Percentiles rank a stretch among this genome's conserved stretches.
Evolutionary conservation across 176 grass and related monocot genomes (phyloP).

Genomic region (Oryza rufipogon): DNA sequence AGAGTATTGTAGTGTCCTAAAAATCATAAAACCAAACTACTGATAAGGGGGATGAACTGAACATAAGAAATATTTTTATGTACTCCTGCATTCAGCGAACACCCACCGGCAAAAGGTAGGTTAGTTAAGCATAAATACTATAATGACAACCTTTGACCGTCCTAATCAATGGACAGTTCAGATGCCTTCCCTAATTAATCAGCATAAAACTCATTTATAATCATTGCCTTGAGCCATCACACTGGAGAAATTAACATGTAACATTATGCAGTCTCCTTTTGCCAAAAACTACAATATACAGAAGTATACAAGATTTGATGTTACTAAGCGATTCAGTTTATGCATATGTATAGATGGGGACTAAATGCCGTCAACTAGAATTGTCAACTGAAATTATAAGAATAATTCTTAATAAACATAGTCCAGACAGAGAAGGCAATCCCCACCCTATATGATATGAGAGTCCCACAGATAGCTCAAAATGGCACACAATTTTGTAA

Average conservation of each 20-base stretch:
- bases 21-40: not conserved
- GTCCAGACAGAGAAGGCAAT: not conserved
- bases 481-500: not conserved
- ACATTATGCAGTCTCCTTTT: not conserved
- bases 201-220: not conserved
- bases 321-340: not conserved
- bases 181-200: not conserved
- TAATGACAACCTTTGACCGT: not conserved
- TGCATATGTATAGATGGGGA: not conserved
- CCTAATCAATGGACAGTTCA: not conserved
- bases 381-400: slow-evolving; percentile 1
- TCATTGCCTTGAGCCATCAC: not conserved
- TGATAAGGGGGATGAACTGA: not conserved
- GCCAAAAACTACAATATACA: not conserved
- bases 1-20: not conserved
- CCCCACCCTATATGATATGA: not conserved
- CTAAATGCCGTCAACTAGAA: slow-evolving; percentile 10
- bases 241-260: not conserved
- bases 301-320: not conserved
- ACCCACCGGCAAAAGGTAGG: not conserved
- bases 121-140: not conserved
- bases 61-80: not conserved
- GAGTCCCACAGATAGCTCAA: not conserved
- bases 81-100: not conserved
- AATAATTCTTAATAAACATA: not conserved